Evolutionary conservation across 2,329 filamentous ascomycete species (phyloP).

Genomic region (Trichothecium sympodiale): DNA sequence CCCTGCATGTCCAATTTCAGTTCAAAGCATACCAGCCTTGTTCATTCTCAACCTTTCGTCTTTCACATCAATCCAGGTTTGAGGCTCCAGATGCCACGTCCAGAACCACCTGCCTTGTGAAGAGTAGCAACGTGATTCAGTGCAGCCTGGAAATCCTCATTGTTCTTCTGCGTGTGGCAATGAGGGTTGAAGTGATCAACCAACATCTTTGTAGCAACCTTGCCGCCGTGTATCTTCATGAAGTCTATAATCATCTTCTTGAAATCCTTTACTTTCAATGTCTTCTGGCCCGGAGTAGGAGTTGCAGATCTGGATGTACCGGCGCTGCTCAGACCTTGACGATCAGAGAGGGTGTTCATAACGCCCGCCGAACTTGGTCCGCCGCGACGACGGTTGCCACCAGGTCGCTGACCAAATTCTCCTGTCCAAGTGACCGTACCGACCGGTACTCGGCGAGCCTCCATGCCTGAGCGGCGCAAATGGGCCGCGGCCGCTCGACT

Average conservation of each 20-base stretch:
- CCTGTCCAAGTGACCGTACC: conserved; percentile 94
- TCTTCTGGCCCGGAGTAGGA: conserved; percentile 24
- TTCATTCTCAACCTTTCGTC: too few relatives aligned
- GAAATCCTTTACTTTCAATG: conserved; percentile 49
- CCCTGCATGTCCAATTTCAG: too few relatives aligned
- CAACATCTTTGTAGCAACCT: conserved; percentile 71
- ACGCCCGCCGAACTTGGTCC: conserved; percentile 44
- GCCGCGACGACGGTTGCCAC: conserved; percentile 34
- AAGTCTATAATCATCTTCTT: conserved; percentile 66
- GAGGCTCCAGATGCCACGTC: conserved; percentile 43
- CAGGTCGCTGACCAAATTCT: conserved; percentile 64
- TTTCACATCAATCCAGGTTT: conserved; percentile 21
- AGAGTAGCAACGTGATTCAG: conserved; percentile 66
- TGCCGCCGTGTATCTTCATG: conserved; percentile 65
- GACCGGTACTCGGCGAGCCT: conserved; percentile 61
- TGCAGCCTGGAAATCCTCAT: conserved; percentile 72
- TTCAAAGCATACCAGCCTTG: too few relatives aligned
- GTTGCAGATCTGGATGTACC: conserved; percentile 36
- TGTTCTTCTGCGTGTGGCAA: conserved; percentile 53
- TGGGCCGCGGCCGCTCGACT: conserved; percentile 69
- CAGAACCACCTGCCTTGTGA: conserved; percentile 43
- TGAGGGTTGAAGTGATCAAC: conserved; percentile 83
- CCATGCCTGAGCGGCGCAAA: conserved; percentile 60
- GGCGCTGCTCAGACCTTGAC: conserved; percentile 38
- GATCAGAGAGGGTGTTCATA: conserved; percentile 44